Base-by-base conservation (phyloP, 495 filamentous ascomycete genomes). In the Trichoderma asperelloides region DNA sequence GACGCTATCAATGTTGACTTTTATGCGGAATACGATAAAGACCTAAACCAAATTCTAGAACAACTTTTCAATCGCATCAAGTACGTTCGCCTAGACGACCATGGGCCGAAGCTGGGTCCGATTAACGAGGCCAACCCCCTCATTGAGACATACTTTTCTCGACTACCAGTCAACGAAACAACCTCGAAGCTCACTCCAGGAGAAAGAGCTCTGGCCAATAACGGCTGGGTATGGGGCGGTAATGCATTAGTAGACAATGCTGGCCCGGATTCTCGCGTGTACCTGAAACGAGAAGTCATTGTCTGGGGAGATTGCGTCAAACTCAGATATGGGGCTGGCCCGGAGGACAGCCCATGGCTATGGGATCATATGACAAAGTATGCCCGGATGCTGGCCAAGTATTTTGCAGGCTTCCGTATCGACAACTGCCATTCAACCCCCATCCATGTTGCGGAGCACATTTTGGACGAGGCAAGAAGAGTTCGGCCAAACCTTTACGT, bases 261-360 rank as follows among this genome's bases (percentile, higher is more conserved):
- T 21, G 96, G 96, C 0, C 89, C 91, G 0, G 76, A 89, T 49
- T 97, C 94, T 2, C 89, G 88, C 49, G 91, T 94, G 43, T 99
- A 99, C 71, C 84, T 98, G 7, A 87, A 92, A 27, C 86, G 96
- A 51, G 92, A 99, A 76, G 92, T 99, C 63, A 98, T 99, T 70
- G 90, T 96, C 45, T 99, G 96, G 96, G 91, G 92, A 21, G 96
- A 99, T 73, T 99, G 96, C 78, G 95, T 97, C 9, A 99, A 98
- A 81, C 85, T 99, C 23, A 87, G 96, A 11, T 99, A 97, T 73
- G 96, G 96, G 13, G 81, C 79, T 16, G 83, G 85, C 1, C 90
- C 89, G 5, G 78, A 95, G 66, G 95, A 97, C 71, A 96, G 86
- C 69, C 95, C 96, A 0, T 99, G 87, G 77, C 81, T 99, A 25